Percentiles rank a stretch among this genome's conserved stretches.
Conservation (phyloP, 1,139 yeast genomes). For the Saccharomycopsis hybrid region DNA sequence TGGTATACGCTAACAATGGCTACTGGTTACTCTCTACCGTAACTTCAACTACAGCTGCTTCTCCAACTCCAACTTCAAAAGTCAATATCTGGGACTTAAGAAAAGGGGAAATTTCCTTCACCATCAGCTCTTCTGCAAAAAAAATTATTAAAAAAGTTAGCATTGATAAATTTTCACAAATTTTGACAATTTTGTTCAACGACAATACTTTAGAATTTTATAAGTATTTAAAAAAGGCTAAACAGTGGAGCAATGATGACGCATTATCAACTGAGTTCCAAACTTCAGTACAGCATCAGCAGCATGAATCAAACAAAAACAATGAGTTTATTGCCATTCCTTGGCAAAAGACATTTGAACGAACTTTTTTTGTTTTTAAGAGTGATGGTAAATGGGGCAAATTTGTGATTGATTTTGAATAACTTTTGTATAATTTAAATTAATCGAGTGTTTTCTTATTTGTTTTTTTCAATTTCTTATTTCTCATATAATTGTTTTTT, state of each 20-base stretch:
- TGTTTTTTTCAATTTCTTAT: background rate
- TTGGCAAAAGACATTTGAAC: slow-evolving; percentile 20
- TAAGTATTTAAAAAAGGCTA: slow-evolving; percentile 40
- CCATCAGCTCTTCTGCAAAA: slow-evolving; percentile 15
- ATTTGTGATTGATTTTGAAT: slow-evolving; percentile 18
- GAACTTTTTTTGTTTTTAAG: slow-evolving; percentile 14
- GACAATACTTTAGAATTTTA: slow-evolving; percentile 30
- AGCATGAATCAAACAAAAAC: slow-evolving; percentile 3
- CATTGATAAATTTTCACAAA: slow-evolving; percentile 43
- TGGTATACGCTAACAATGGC: slow-evolving; percentile 39
- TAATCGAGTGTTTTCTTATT: slow-evolving; percentile 1
- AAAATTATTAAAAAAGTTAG: slow-evolving; percentile 13
- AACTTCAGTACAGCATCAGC: background rate
- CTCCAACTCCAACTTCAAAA: slow-evolving; percentile 22
- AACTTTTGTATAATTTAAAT: background rate
- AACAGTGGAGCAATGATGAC: slow-evolving; percentile 32
- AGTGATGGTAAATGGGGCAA: slow-evolving; percentile 19
- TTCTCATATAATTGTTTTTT: background rate
- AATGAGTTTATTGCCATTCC: slow-evolving; percentile 4
- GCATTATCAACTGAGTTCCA: slow-evolving; percentile 8
- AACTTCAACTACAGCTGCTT: slow-evolving; percentile 2
- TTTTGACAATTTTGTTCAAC: slow-evolving; percentile 27
- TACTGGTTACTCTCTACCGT: slow-evolving; percentile 19
- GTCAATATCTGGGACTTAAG: slow-evolving; percentile 53
- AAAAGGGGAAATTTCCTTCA: slow-evolving; percentile 31